A percentile compares a stretch with the other conserved stretches of the same genome.
Conservation (phyloP, 345 rosid genomes). For the Punica granatum region DNA sequence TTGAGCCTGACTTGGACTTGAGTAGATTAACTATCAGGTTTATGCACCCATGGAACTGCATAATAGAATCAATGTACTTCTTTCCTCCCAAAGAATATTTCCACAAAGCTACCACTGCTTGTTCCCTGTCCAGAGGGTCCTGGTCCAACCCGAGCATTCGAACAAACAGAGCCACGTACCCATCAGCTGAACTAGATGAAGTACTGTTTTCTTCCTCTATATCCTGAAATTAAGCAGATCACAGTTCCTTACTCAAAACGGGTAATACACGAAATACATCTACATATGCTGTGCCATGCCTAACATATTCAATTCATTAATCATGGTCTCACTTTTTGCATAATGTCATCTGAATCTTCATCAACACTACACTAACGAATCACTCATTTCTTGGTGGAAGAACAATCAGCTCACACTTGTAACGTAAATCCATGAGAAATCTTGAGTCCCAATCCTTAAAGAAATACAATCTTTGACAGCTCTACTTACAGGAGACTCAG, state of each 20-base stretch:
- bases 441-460: not conserved
- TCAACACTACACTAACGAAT: not conserved
- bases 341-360: not conserved
- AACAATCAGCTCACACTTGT: not conserved
- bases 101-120: conserved; percentile 69
- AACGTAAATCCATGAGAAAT: not conserved
- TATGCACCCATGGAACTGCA: conserved; percentile 74
- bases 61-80: conserved; percentile 61
- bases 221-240: conserved; percentile 23
- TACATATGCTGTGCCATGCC: not conserved
- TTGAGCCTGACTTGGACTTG: conserved; percentile 46
- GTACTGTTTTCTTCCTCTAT: conserved; percentile 23
- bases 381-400: not conserved
- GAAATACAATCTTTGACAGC: not conserved
- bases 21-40: conserved; percentile 69
- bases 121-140: conserved; percentile 77
- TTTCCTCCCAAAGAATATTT: conserved; percentile 77
- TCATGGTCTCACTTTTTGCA: not conserved
- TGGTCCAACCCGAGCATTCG: conserved; percentile 89
- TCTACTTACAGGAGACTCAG: conserved; percentile 43
- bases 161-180: conserved; percentile 62
- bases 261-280: not conserved
- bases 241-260: not conserved
- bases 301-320: not conserved
- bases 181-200: conserved; percentile 46